Evolutionary conservation across 1,139 yeast species (phyloP).

Genomic region (Pneumocystis jirovecii): DNA sequence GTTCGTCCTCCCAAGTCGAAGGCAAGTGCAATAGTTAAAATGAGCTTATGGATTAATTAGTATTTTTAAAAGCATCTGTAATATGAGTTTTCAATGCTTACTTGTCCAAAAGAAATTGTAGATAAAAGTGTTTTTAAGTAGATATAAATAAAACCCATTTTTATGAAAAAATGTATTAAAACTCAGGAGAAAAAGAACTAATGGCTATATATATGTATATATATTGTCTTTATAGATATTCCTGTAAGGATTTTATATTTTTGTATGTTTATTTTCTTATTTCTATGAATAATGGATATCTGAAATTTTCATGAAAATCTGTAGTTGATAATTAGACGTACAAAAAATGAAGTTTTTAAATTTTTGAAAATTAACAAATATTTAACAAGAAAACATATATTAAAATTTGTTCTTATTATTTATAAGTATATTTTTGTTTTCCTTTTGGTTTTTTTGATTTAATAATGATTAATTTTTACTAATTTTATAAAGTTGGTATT

Average conservation of each 20-base stretch:
- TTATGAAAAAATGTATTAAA: neutral
- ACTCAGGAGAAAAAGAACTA: neutral
- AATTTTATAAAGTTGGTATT: too few species aligned
- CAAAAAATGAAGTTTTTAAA: neutral
- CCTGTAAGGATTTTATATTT: neutral
- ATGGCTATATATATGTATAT: neutral
- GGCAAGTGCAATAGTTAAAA: constrained; percentile 82
- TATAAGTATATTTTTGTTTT: neutral
- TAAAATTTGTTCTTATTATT: neutral
- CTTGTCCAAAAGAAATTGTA: neutral
- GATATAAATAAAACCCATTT: neutral
- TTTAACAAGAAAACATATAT: neutral
- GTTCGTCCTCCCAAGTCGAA: constrained; percentile 85
- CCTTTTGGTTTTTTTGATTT: neutral
- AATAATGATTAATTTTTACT: too few species aligned
- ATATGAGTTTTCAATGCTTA: neutral
- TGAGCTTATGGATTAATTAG: constrained; percentile 24
- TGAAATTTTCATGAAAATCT: neutral
- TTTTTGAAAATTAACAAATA: neutral
- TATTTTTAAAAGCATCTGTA: neutral
- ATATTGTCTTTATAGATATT: neutral
- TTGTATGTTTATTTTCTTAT: neutral
- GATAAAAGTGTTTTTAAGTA: neutral
- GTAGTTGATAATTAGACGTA: neutral
- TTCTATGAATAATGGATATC: neutral